Evolutionary conservation across 352 stramenopile species (phyloP).

Genomic region (Globisporangium orthogonon): DNA sequence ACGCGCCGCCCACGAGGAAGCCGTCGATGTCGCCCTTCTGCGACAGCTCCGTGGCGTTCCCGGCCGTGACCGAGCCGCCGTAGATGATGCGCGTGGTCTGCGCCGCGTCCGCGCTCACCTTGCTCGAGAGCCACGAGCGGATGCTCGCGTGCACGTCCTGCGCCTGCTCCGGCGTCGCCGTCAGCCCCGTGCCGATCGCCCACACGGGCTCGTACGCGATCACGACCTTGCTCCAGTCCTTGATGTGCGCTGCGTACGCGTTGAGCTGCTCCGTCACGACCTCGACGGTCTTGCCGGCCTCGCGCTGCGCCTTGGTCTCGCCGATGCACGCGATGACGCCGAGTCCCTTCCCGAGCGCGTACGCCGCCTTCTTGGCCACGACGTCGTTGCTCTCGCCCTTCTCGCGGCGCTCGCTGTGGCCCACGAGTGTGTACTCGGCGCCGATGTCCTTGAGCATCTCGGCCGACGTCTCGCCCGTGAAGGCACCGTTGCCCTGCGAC

Average conservation of each 20-base stretch:
- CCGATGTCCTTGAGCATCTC: slow-evolving; percentile 97
- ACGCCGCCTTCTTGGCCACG: slow-evolving; percentile 92
- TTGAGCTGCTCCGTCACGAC: slow-evolving; percentile 93
- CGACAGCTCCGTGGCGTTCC: slow-evolving; percentile 91
- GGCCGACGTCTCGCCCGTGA: slow-evolving; percentile 96
- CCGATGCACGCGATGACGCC: slow-evolving; percentile 96
- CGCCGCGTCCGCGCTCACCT: slow-evolving; percentile 90
- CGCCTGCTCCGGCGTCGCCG: slow-evolving; percentile 96
- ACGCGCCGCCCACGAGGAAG: slow-evolving; percentile 97
- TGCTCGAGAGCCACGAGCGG: slow-evolving; percentile 90
- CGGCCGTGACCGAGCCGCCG: slow-evolving; percentile 92
- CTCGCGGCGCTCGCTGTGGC: slow-evolving; percentile 94
- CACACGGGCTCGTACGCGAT: slow-evolving; percentile 98
- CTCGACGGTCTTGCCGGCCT: slow-evolving; percentile 90
- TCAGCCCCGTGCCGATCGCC: slow-evolving; percentile 97
- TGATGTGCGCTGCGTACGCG: slow-evolving; percentile 81
- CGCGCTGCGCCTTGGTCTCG: slow-evolving; percentile 93
- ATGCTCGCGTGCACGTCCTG: slow-evolving; percentile 97
- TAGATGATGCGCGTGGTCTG: slow-evolving; percentile 96
- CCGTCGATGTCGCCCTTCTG: slow-evolving; percentile 97
- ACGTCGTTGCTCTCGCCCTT: slow-evolving; percentile 90
- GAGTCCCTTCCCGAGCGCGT: slow-evolving; percentile 91
- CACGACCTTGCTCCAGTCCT: slow-evolving; percentile 94
- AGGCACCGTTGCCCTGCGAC: slow-evolving; percentile 92
- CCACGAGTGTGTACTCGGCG: slow-evolving; percentile 93